Evolutionary conservation across 306 rosid genomes (phyloP), one percentile per base, ranked within the genome.

Genomic region (Astragalus glycyphyllos): DNA sequence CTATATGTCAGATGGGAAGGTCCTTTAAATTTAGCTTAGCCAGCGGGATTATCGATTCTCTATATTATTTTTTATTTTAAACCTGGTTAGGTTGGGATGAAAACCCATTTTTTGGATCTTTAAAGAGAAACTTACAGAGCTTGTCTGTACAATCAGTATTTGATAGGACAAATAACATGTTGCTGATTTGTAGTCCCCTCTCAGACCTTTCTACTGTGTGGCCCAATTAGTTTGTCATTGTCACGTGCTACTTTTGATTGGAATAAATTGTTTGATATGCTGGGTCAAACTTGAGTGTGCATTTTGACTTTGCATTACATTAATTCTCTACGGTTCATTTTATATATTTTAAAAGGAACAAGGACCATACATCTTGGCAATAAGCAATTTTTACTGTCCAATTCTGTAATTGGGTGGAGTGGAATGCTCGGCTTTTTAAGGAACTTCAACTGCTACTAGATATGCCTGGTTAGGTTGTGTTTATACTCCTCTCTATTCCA

Each of bases 261-360:
- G 46, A 48, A 14, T 49, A 37, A 48, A 15, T 29, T 49, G 46
- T 59, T 60, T 60, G 32, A 49, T 49, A 13, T 26, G 46, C 51
- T 23, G 37, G 69, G 48, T 76, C 74, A 67, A 68, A 68, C 63
- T 47, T 37, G 55, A 26, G 31, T 48, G 45, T 75, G 56, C 69
- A 29, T 35, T 48, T 48, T 58, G 37, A 11, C 68, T 58, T 60
- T 16, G 49, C 47, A 60, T 26, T 58, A 47, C 44, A 68, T 47
- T 42, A 38, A 49, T 11, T 31, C 32, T 38, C 5, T 3, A 37
- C 45, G 35, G 32, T 26, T 40, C 70, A 35, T 34, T 65, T 44
- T 56, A 16, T 17, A 55, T 16, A 17, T 44, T 45, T 65, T 45
- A 40, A 34, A 65, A 65, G 17, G 11, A 76, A 51, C 51, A 64